These are phyloP conservation scores for Withania somnifera DNA, from an alignment of 305 asterid species.

Conservation along the genomic window DNA sequence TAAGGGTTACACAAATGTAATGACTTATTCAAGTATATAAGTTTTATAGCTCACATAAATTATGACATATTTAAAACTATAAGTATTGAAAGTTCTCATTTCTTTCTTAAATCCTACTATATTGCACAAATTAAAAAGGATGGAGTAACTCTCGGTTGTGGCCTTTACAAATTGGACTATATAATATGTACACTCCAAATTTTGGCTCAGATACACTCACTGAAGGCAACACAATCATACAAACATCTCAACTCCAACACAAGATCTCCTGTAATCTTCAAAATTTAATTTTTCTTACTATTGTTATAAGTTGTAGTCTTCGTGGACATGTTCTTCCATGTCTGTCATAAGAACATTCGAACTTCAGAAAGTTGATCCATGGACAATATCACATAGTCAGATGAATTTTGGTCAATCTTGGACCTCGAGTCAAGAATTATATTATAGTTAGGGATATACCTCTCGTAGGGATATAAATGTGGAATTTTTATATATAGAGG, in stretches of 20 bases:
- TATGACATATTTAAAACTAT: neutral
- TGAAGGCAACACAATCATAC: neutral
- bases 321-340: neutral
- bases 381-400: too few species aligned
- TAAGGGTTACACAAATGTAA: neutral
- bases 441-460: too few species aligned
- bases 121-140: neutral
- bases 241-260: neutral
- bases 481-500: too few species aligned
- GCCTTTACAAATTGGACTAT: neutral
- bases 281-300: too few species aligned
- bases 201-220: neutral
- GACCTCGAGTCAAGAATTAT: neutral
- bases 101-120: neutral
- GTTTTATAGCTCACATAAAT: neutral
- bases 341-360: neutral
- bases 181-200: neutral
- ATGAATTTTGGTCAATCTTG: too few species aligned
- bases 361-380: neutral
- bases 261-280: too few species aligned
- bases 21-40: neutral
- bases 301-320: neutral
- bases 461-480: too few species aligned
- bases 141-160: neutral
- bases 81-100: neutral